Percentiles rank a stretch among this genome's conserved stretches.
These are phyloP conservation scores for Kluyveromyces nonfermentans DNA, from an alignment of 805 yeast genomes.

Conservation along the genomic window DNA sequence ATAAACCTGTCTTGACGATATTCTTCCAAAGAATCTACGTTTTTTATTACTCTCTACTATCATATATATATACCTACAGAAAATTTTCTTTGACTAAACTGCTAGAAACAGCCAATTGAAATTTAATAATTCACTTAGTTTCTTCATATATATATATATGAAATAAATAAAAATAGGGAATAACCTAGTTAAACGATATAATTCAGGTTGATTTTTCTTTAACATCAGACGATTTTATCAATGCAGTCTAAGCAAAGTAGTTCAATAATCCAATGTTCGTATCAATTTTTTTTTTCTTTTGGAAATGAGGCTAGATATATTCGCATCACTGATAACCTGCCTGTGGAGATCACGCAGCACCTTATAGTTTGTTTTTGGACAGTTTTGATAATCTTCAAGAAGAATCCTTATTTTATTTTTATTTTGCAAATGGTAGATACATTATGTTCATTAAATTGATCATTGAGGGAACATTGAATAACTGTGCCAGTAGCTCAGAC, in stretches of 20 bases:
- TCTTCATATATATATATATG: conserved; percentile 3
- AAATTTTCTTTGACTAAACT: background rate
- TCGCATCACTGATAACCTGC: background rate
- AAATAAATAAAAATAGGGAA: conserved; percentile 2
- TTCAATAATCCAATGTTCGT: background rate
- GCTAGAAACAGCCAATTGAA: background rate
- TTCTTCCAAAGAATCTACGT: no score
- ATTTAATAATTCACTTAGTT: background rate
- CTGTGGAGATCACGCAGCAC: background rate
- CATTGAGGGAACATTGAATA: background rate
- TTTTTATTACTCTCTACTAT: no score
- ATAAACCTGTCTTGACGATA: no score
- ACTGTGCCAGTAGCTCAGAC: background rate
- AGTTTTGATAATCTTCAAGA: background rate
- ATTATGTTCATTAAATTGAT: conserved; percentile 4
- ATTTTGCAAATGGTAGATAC: conserved; percentile 1
- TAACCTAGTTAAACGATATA: background rate
- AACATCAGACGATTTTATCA: conserved; percentile 1
- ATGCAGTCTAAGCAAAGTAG: background rate
- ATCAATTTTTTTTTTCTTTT: background rate
- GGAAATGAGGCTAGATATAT: background rate
- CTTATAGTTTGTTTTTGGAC: background rate
- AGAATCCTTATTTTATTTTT: background rate
- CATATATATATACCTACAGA: no score
- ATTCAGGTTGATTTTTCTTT: background rate